Conservation (phyloP, 805 yeast species). For the Metschnikowia santaceciliae region DNA sequence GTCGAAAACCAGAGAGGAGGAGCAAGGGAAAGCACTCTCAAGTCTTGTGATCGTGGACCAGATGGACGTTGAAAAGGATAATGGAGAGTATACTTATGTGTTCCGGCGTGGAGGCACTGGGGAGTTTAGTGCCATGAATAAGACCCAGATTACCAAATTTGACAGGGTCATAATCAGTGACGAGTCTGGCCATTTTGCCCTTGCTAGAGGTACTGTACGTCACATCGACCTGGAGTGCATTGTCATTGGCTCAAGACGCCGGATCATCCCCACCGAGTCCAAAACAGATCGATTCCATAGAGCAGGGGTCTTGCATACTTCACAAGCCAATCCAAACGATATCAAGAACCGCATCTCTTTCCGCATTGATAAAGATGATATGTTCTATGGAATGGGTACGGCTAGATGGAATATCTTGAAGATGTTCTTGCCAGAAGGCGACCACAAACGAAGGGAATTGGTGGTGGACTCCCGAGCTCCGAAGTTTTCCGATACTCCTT, state of each 20-base stretch:
- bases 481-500: constrained; percentile 27
- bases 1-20: constrained; percentile 54
- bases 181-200: constrained; percentile 70
- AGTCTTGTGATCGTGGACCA: constrained; percentile 39
- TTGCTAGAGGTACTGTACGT: constrained; percentile 60
- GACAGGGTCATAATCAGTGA: constrained; percentile 77
- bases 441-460: constrained; percentile 39
- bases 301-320: constrained; percentile 15
- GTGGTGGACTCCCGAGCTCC: constrained; percentile 57
- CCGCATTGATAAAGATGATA: constrained; percentile 78
- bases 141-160: constrained; percentile 48
- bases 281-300: constrained; percentile 38
- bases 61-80: constrained; percentile 19
- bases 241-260: constrained; percentile 49
- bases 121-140: constrained; percentile 18
- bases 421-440: constrained; percentile 54
- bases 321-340: constrained; percentile 6
- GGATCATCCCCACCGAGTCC: constrained; percentile 43
- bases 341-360: constrained; percentile 26
- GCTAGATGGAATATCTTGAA: constrained; percentile 76
- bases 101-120: constrained; percentile 35
- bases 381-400: constrained; percentile 66
- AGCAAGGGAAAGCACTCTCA: constrained; percentile 58
- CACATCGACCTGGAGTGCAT: constrained; percentile 41
- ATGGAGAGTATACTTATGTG: constrained; percentile 40